Conservation (phyloP, 257 asterid species). For the Mentha longifolia region DNA sequence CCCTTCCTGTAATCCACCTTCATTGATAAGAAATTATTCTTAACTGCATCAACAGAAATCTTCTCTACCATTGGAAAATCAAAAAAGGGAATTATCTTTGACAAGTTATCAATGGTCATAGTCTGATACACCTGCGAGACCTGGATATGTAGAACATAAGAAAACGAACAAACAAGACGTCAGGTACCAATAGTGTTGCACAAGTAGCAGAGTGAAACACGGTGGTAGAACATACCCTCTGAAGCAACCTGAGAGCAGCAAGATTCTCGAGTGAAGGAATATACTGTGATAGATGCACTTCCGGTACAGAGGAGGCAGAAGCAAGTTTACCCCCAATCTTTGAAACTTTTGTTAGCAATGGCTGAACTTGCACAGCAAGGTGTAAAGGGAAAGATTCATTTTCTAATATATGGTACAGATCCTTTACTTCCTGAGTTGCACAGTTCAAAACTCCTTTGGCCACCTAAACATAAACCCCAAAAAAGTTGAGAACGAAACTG, state of each 20-base stretch:
- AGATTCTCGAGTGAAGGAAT: conserved; percentile 81
- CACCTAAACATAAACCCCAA: conserved; percentile 49
- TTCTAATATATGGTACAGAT: conserved; percentile 49
- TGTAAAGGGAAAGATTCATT: conserved; percentile 74
- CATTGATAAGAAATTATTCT: conserved; percentile 70
- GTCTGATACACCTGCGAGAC: conserved; percentile 87
- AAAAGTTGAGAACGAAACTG: conserved; percentile 8
- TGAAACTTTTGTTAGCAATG: conserved; percentile 28
- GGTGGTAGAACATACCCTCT: conserved; percentile 52
- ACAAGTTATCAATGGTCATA: conserved; percentile 68
- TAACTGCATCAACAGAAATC: conserved; percentile 87
- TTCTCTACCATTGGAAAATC: conserved; percentile 75
- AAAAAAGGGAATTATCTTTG: conserved; percentile 72
- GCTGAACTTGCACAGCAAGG: conserved; percentile 67
- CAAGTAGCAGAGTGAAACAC: neutral
- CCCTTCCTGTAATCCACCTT: conserved; percentile 79
- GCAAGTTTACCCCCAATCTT: conserved; percentile 37
- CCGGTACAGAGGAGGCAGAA: conserved; percentile 36
- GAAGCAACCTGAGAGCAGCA: conserved; percentile 85
- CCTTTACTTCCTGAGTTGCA: conserved; percentile 80
- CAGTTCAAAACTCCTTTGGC: conserved; percentile 91
- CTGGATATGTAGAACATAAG: conserved; percentile 45
- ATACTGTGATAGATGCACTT: conserved; percentile 65
- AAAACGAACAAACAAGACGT: neutral
- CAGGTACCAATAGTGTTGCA: neutral